Percentiles rank a stretch among this genome's conserved stretches.
Evolutionary conservation across 345 rosid genomes (phyloP).

Genomic region (Garcia nutans): DNA sequence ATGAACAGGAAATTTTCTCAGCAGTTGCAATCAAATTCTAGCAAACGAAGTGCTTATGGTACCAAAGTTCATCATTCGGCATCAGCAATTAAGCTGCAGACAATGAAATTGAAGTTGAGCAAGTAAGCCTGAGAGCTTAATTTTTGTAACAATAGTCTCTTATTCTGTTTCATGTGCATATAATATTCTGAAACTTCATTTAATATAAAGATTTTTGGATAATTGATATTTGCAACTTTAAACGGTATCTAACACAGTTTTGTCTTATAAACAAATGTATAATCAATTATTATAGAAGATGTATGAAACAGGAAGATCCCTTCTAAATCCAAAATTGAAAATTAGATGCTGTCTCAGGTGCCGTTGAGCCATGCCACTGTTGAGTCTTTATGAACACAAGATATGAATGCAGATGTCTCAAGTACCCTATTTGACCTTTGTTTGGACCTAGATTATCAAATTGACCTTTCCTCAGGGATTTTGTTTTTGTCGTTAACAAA

Average conservation of each 20-base stretch:
- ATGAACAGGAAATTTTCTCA: constrained; percentile 82
- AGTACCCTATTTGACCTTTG: background rate
- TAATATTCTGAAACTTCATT: background rate
- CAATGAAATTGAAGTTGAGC: constrained; percentile 90
- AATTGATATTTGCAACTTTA: background rate
- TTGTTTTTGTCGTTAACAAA: background rate
- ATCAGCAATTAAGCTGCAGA: constrained; percentile 92
- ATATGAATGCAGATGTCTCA: background rate
- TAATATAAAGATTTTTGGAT: background rate
- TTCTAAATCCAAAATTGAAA: too few species aligned
- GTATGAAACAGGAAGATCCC: too few species aligned
- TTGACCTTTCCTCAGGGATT: background rate
- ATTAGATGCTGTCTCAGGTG: too few species aligned
- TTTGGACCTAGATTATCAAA: background rate
- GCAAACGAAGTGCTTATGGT: constrained; percentile 69
- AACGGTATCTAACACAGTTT: background rate
- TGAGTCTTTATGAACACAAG: too few species aligned
- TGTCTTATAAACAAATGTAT: background rate
- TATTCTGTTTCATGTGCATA: background rate
- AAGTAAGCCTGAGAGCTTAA: constrained; percentile 55
- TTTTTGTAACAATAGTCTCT: background rate
- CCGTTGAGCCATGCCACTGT: too few species aligned
- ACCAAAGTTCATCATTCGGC: constrained; percentile 86
- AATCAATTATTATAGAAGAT: background rate
- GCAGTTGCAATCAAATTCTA: constrained; percentile 74